Percentiles rank a stretch among this genome's conserved stretches.
These are phyloP conservation scores for Trichoderma pleuroti DNA, from an alignment of 2,329 filamentous ascomycete genomes.

Conservation along the genomic window DNA sequence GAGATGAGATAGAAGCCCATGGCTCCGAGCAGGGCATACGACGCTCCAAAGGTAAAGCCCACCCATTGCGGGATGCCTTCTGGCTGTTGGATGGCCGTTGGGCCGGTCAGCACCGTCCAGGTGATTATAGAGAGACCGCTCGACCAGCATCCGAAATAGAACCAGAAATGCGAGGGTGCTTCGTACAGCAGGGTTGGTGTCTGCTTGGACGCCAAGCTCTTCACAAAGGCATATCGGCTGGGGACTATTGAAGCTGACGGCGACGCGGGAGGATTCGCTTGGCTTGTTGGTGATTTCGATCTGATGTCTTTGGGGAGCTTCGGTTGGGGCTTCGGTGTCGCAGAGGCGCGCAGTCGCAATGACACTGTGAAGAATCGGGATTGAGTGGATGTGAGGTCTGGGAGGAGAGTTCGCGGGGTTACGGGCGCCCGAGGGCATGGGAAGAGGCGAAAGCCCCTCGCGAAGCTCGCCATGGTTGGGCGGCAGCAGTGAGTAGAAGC, in stretches of 20 bases:
- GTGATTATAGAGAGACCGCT: slow-evolving; percentile 44
- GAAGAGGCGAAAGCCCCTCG: slow-evolving; percentile 30
- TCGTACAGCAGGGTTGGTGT: slow-evolving; percentile 60
- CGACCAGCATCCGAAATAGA: slow-evolving; percentile 57
- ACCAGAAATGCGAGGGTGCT: slow-evolving; percentile 60
- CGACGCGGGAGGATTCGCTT: slow-evolving; percentile 16
- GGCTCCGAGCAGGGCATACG: slow-evolving; percentile 57
- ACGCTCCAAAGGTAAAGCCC: slow-evolving; percentile 52
- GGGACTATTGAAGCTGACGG: slow-evolving; percentile 23
- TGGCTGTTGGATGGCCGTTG: slow-evolving; percentile 36
- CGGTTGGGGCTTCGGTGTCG: slow-evolving; percentile 21
- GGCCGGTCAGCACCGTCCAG: slow-evolving; percentile 37
- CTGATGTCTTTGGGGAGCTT: slow-evolving; percentile 22
- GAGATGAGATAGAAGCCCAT: slow-evolving; percentile 59
- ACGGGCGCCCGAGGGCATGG: slow-evolving; percentile 27
- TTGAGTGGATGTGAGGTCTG: slow-evolving; percentile 23
- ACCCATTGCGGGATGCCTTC: slow-evolving; percentile 55
- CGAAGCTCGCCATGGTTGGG: slow-evolving; percentile 32
- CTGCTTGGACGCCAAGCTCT: slow-evolving; percentile 53
- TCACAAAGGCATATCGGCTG: slow-evolving; percentile 46
- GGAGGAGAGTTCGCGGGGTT: slow-evolving; percentile 22
- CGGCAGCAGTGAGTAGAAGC: not conserved
- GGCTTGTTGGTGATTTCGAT: slow-evolving; percentile 16
- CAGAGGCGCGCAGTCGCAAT: slow-evolving; percentile 23
- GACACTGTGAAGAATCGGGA: slow-evolving; percentile 33